Base-by-base conservation (phyloP, 257 asterid species). In the Penstemon barbatus region DNA sequence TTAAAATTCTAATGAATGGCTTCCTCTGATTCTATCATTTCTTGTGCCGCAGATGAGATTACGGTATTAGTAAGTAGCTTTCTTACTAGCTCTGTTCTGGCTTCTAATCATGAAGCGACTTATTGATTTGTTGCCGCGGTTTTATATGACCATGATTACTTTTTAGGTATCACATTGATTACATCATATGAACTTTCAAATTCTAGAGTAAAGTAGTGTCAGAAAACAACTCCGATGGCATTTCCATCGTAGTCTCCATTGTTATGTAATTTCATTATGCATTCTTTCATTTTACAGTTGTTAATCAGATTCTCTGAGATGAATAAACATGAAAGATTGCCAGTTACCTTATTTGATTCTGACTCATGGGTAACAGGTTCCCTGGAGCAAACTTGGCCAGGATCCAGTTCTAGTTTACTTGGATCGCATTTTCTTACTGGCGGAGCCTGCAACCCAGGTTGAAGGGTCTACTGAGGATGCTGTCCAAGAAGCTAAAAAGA, bases 321-420 rank as follows among this genome's bases (percentile, higher is more conserved):
- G 39, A 57, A 68, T 33, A 69, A 41, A 42, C 52, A 3, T 36
- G 5, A 9, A 36, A 56, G 58, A 75, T 44, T 49, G 45, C 44
- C 15, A 5, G 53, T 43, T 60, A 36, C 38, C n/a, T 59, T 5
- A 3, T 12, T 49, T 56, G 43, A 71, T 75, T 73, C 42, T 70
- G 61, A n/a, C 57, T 65, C 40, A 60, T 40, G 52, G 53, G 75
- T 64, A 64, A 70, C 83, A 93, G 99, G 99, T 93, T 70, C 99
- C 99, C n/a, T 93, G 99, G 99, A 93, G 99, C 84, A 93, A 95
- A 90, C 97, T 93, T 78, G 99, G 99, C 71, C 97, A 93, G 67
- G 99, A 90, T 71, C 97, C 99, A 39, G 99, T 93, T 79, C 41
- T 90, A 62, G 99, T 93, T 78, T 85, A 80, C 80, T 79, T 93